Evolutionary conservation across 192 early-diverging fungal genomes (phyloP).

Genomic region (Gryganskiella cystojenkinii): DNA sequence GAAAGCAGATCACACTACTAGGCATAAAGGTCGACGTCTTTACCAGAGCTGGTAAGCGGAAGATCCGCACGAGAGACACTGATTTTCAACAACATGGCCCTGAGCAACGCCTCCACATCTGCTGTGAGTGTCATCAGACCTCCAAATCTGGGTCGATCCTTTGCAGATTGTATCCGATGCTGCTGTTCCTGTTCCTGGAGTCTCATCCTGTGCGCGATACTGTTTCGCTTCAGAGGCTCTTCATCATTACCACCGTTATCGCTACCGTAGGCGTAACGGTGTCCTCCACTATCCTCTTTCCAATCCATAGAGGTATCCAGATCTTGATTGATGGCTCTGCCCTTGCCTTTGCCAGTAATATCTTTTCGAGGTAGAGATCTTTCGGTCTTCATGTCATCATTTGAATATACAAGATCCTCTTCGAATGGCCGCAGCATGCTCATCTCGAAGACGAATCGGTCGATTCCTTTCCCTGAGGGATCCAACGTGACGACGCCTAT

Average conservation of each 20-base stretch:
- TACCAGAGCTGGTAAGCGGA: constrained; percentile 15
- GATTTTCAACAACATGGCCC: constrained; percentile 35
- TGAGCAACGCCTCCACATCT: constrained; percentile 26
- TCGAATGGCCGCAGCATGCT: constrained; percentile 27
- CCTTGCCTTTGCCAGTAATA: constrained; percentile 31
- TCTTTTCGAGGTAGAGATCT: not conserved
- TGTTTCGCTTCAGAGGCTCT: not conserved
- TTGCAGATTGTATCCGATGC: not conserved
- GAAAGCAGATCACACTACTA: not conserved
- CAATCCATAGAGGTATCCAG: not conserved
- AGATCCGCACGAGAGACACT: constrained; percentile 17
- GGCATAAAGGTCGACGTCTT: not conserved
- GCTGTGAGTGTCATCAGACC: constrained; percentile 12
- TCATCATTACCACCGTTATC: not conserved
- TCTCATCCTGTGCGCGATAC: not conserved
- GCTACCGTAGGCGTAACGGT: not conserved
- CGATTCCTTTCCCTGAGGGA: constrained; percentile 6
- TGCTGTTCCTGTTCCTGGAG: not conserved
- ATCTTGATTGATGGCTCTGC: not conserved
- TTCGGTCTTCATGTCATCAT: not conserved
- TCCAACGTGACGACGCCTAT: constrained; percentile 41
- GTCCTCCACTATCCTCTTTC: not conserved
- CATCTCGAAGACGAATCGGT: constrained; percentile 47
- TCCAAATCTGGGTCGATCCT: not conserved
- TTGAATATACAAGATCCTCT: not conserved